phyloP scores from a whole-genome alignment of 1,284 basidiomycete genomes.

The Xanthoconium separans region DNA sequence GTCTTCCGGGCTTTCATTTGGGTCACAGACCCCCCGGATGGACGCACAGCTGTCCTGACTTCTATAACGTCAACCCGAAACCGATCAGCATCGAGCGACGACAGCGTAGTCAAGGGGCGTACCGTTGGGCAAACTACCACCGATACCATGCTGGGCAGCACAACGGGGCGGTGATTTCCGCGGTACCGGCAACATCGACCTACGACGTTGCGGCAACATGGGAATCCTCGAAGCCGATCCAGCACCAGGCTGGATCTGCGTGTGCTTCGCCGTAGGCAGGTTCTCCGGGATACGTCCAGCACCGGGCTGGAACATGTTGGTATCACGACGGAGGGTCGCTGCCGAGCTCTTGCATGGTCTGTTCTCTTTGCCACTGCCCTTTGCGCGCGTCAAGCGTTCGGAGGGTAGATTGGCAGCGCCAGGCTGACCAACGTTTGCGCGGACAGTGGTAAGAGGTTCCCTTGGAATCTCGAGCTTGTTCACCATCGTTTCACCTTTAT shows the following conservation, averaged over 20 bases:
- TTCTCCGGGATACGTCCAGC: constrained; percentile 4
- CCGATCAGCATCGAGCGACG: constrained; percentile 5
- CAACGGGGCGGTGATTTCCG: constrained; percentile 2
- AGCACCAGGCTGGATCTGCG: constrained; percentile 2
- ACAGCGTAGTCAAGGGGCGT: neutral
- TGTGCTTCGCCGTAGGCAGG: constrained; percentile 2
- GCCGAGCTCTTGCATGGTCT: constrained; percentile 1
- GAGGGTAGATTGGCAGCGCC: constrained; percentile 13
- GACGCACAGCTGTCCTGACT: constrained; percentile 7
- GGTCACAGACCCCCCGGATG: constrained; percentile 15
- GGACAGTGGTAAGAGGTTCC: neutral
- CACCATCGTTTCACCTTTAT: neutral
- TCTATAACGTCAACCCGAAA: constrained; percentile 5
- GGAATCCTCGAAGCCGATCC: constrained; percentile 2
- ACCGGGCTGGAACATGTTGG: neutral
- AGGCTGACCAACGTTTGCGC: constrained; percentile 2
- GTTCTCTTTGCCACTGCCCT: constrained; percentile 23
- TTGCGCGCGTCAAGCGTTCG: constrained; percentile 2
- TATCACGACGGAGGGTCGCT: constrained; percentile 8
- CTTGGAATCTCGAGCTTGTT: neutral
- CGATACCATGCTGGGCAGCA: neutral
- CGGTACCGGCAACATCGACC: constrained; percentile 11
- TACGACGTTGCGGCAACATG: constrained; percentile 4
- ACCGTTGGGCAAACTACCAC: constrained; percentile 9
- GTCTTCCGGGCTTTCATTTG: constrained; percentile 7